Conservation (phyloP, 192 early-diverging fungal genomes). For the Coemansia asiatica region DNA sequence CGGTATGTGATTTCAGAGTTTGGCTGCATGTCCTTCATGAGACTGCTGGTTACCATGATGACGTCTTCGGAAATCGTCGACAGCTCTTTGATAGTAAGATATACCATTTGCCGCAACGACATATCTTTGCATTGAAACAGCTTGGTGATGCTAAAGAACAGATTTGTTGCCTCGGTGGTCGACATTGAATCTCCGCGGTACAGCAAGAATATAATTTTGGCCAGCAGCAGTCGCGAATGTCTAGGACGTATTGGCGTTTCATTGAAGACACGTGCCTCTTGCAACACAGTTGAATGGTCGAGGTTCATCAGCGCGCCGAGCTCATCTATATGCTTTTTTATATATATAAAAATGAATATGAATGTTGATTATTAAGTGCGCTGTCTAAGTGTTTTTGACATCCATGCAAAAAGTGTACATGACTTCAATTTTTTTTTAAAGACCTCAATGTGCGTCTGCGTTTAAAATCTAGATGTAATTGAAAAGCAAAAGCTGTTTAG, state of each 20-base stretch:
- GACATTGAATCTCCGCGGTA: conserved; percentile 86
- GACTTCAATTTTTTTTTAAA: too few relatives aligned
- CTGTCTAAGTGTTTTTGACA: not conserved
- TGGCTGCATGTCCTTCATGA: conserved; percentile 96
- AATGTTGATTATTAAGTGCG: not conserved
- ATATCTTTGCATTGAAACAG: conserved; percentile 96
- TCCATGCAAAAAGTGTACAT: not conserved
- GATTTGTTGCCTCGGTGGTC: conserved; percentile 95
- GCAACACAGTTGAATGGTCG: conserved; percentile 90
- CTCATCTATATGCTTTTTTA: conserved; percentile 58
- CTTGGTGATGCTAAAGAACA: conserved; percentile 97
- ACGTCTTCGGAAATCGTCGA: conserved; percentile 92
- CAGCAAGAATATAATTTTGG: conserved; percentile 91
- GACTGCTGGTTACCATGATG: conserved; percentile 92
- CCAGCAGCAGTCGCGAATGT: conserved; percentile 89
- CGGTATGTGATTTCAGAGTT: conserved; percentile 90
- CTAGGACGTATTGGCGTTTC: conserved; percentile 92
- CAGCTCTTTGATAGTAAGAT: conserved; percentile 96
- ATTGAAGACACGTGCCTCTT: conserved; percentile 97
- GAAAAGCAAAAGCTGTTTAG: too few relatives aligned
- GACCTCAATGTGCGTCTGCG: not conserved
- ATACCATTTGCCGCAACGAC: conserved; percentile 94
- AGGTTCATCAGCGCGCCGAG: conserved; percentile 80
- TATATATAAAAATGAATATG: not conserved
- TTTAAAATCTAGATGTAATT: not conserved